Percentiles rank a stretch among this genome's conserved stretches.
Evolutionary conservation across 208 protist species (phyloP).

Genomic region (Kentomonas sorsogonicus): DNA sequence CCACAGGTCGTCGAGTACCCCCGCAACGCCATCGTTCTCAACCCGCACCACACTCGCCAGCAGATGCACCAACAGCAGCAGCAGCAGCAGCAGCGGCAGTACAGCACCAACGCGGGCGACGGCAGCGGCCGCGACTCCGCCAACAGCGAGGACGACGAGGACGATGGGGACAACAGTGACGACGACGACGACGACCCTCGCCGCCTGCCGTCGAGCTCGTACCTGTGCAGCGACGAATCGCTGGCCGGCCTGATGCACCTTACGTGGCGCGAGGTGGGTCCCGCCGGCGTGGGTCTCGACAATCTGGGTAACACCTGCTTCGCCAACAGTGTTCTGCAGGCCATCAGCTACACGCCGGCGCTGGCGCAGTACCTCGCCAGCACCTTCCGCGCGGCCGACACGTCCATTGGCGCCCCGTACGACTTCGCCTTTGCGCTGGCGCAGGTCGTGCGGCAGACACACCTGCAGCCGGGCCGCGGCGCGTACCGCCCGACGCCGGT

Average conservation of each 20-base stretch:
- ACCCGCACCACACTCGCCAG: conserved; percentile 71
- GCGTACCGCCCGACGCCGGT: conserved; percentile 55
- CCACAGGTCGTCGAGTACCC: conserved; percentile 79
- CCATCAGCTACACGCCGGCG: conserved; percentile 74
- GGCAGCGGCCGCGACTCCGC: too few relatives aligned
- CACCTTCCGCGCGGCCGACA: conserved; percentile 50
- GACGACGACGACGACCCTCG: conserved; percentile 75
- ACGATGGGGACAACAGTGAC: conserved; percentile 12
- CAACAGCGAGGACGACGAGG: conserved; percentile 18
- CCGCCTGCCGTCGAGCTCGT: conserved; percentile 28
- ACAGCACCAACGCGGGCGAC: neutral
- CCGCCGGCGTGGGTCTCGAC: conserved; percentile 59
- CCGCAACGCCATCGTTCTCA: conserved; percentile 81
- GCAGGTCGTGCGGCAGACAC: conserved; percentile 68
- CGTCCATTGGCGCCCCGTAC: conserved; percentile 49
- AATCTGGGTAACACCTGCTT: conserved; percentile 92
- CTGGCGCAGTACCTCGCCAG: conserved; percentile 79
- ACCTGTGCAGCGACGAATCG: conserved; percentile 52
- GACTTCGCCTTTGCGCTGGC: conserved; percentile 84
- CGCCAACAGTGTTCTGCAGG: conserved; percentile 84
- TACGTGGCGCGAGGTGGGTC: conserved; percentile 47
- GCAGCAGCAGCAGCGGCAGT: conserved; percentile 12
- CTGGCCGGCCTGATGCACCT: conserved; percentile 54
- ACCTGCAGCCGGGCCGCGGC: conserved; percentile 21
- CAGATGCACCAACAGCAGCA: conserved; percentile 17